Evolutionary conservation across 2,329 filamentous ascomycete species (phyloP), one percentile per base, ranked within the genome.

Genomic region (Exophiala phaeomuriformis): DNA sequence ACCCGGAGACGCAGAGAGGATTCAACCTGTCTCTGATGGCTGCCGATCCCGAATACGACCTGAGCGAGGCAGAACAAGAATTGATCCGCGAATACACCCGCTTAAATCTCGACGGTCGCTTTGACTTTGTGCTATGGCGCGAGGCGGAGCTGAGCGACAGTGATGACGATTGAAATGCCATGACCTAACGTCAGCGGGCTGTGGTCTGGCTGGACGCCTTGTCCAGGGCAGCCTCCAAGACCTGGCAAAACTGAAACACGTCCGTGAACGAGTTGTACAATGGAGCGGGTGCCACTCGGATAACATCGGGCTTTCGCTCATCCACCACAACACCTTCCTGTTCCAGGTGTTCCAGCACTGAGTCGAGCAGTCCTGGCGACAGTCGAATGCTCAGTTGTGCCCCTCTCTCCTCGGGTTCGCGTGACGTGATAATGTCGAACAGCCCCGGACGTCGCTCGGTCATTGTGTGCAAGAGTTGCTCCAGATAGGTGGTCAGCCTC

Each of bases 251-350:
- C 10, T 70, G 67, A 72, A 71, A 82, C 4, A 90, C 83, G 63
- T 95, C 90, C 55, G 77, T 75, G 66, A 87, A 94, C 0, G 79
- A 82, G 64, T 91, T 91, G 70, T 95, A 95, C 61, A 95, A 68
- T 5, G 90, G 89, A 40, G 86, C 85, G 1, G 90, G 90, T 1
- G 90, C 88, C 1, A 94, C 82, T 1, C 90, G 76, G 47, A 95
- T 84, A 10, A 95, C 90, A 66, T 90, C 84, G 1, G 90, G 90
- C 68, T 87, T 88, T 55, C 90, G 76, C 76, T 93, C 86, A 66
- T 95, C 90, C 36, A 87, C 82, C 1, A 94, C 79, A 2, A 93
- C 82, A 1, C 85, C 86, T 1, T 80, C 77, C 8, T 80, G 76
- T 61, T 87, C 81, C 30, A 95, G 68, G 30, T 76, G 76, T 41